Conservation (phyloP, 1,284 basidiomycete genomes). For the Porogramme epimiltina region DNA sequence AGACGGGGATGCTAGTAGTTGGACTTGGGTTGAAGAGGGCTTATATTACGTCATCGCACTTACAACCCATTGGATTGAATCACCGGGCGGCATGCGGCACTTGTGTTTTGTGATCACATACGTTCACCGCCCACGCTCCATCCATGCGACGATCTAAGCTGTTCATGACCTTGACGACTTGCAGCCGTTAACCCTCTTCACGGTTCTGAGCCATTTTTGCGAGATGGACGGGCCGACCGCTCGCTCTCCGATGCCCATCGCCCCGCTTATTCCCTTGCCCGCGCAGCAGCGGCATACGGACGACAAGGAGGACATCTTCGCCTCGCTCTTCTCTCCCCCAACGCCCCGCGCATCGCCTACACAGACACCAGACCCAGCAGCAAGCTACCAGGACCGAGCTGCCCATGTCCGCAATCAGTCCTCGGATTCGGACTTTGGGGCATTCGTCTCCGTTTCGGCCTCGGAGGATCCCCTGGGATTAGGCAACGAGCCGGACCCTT, state of each 20-base stretch:
- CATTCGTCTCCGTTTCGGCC: conserved; percentile 65
- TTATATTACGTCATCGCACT: no score
- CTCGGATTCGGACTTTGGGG: conserved; percentile 57
- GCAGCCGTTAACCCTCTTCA: no score
- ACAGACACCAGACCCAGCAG: conserved; percentile 11
- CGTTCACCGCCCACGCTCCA: not conserved
- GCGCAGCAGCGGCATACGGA: not conserved
- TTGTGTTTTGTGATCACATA: no score
- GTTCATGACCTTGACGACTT: conserved; percentile 5
- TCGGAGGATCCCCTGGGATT: conserved; percentile 57
- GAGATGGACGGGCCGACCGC: conserved; percentile 17
- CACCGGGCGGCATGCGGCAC: no score
- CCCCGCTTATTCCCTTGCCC: conserved; percentile 15
- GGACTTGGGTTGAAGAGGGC: no score
- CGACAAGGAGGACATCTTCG: conserved; percentile 43
- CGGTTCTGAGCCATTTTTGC: no score
- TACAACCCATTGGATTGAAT: no score
- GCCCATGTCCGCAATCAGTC: conserved; percentile 20
- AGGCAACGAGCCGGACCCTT: conserved; percentile 18
- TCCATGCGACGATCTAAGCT: not conserved
- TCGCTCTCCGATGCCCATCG: conserved; percentile 9
- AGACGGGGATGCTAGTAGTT: no score
- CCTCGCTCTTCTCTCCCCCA: conserved; percentile 45
- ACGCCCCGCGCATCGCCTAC: conserved; percentile 43
- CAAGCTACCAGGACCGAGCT: not conserved